phyloP scores from a whole-genome alignment of 129 eudicot species.

The Escallonia herrerae region DNA sequence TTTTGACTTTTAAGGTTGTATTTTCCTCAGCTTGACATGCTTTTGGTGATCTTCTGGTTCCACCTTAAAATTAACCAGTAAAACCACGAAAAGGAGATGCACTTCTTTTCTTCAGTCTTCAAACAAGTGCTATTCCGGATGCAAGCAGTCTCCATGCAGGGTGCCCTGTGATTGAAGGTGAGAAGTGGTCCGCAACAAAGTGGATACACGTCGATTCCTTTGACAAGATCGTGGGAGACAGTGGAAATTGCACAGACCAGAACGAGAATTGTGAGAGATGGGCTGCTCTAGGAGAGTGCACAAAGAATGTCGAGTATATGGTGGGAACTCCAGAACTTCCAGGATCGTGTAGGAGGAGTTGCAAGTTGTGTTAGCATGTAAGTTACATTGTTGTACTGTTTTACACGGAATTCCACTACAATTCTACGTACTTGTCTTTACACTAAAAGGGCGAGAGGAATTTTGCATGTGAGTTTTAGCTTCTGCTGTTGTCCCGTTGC shows the following conservation, averaged over 20 bases:
- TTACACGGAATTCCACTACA: not conserved
- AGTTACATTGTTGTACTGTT: not conserved
- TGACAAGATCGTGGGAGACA: slow-evolving; percentile 38
- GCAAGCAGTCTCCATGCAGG: slow-evolving; percentile 62
- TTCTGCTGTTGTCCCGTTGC: not conserved
- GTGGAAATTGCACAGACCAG: slow-evolving; percentile 36
- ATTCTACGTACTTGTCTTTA: no score
- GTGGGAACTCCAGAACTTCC: slow-evolving; percentile 53
- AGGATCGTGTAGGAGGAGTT: slow-evolving; percentile 55
- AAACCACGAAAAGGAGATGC: slow-evolving; percentile 96
- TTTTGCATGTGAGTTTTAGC: no score
- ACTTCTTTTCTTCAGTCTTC: slow-evolving; percentile 85
- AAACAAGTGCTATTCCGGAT: slow-evolving; percentile 71
- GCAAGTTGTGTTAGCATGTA: slow-evolving; percentile 24
- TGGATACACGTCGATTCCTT: slow-evolving; percentile 65
- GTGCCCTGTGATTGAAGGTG: slow-evolving; percentile 62
- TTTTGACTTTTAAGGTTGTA: not conserved
- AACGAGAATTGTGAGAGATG: slow-evolving; percentile 48
- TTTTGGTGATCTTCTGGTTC: not conserved
- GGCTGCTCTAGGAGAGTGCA: slow-evolving; percentile 73
- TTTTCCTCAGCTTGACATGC: not conserved
- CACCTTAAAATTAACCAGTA: slow-evolving; percentile 29
- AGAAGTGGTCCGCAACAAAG: slow-evolving; percentile 73
- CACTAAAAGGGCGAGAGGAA: no score
- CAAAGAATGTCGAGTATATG: slow-evolving; percentile 58